These are phyloP conservation scores for Aspergillus latus DNA, from an alignment of 2,329 filamentous ascomycete genomes.

Conservation along the genomic window DNA sequence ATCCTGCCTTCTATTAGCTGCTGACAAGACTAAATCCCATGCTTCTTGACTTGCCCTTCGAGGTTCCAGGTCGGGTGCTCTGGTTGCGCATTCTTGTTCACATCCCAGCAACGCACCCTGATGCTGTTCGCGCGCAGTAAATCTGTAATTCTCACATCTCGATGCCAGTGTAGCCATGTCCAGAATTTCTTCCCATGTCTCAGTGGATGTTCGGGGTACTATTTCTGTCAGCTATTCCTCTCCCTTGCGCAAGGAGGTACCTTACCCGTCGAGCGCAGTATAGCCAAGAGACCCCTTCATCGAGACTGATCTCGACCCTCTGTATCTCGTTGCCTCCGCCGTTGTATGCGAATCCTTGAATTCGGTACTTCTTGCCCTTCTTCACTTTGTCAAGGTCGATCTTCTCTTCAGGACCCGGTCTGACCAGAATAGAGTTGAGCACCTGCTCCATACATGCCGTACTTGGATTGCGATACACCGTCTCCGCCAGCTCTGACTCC, in stretches of 20 bases:
- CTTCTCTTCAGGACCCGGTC: slow-evolving; percentile 49
- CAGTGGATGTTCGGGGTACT: slow-evolving; percentile 51
- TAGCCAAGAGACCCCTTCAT: slow-evolving; percentile 50
- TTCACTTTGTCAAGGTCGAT: slow-evolving; percentile 41
- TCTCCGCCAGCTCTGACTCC: slow-evolving; percentile 49
- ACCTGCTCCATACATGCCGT: slow-evolving; percentile 53
- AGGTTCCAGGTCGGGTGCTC: slow-evolving; percentile 50
- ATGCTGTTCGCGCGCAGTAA: slow-evolving; percentile 47
- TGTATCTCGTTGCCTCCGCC: slow-evolving; percentile 53
- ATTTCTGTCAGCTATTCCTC: not conserved
- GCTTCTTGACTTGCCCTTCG: not conserved
- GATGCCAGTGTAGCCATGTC: slow-evolving; percentile 56
- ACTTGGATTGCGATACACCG: slow-evolving; percentile 51
- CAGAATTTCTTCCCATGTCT: slow-evolving; percentile 56
- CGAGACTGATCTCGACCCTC: slow-evolving; percentile 51
- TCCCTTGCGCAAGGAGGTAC: not conserved
- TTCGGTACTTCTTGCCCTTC: slow-evolving; percentile 44
- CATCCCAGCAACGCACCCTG: slow-evolving; percentile 50
- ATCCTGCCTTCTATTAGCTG: slow-evolving; percentile 33
- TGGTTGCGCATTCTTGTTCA: slow-evolving; percentile 54
- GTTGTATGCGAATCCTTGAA: slow-evolving; percentile 52
- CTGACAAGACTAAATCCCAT: not conserved
- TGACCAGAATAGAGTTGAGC: slow-evolving; percentile 50
- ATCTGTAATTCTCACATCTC: slow-evolving; percentile 49
- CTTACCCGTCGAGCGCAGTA: slow-evolving; percentile 44